These are phyloP conservation scores for Rhodotorula sp. DNA, from an alignment of 1,284 basidiomycete genomes.

Conservation along the genomic window DNA sequence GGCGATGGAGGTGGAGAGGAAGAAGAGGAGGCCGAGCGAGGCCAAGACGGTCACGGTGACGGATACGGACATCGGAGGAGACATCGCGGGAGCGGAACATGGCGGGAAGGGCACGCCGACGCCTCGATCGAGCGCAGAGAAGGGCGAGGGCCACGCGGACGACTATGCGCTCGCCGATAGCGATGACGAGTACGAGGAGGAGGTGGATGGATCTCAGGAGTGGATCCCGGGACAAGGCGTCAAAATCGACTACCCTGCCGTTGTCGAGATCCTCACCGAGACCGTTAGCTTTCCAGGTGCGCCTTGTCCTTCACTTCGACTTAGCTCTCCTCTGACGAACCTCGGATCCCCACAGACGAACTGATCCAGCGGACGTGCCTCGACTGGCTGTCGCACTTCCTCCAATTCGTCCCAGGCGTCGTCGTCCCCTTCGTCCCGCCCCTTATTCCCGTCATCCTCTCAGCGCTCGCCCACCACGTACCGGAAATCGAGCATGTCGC, in stretches of 20 bases:
- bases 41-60: conserved; percentile 21
- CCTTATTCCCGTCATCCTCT: conserved; percentile 86
- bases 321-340: conserved; percentile 1
- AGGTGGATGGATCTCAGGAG: conserved; percentile 53
- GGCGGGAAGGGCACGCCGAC: conserved; percentile 9
- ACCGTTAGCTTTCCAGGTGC: conserved; percentile 81
- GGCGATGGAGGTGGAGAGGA: conserved; percentile 16
- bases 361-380: conserved; percentile 57
- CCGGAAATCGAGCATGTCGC: conserved; percentile 86
- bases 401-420: conserved; percentile 82
- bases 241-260: conserved; percentile 82
- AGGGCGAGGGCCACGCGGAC: conserved; percentile 44
- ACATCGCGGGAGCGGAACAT: background rate
- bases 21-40: conserved; percentile 16
- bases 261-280: conserved; percentile 90
- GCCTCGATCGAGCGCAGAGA: background rate
- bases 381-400: conserved; percentile 88
- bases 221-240: conserved; percentile 95
- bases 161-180: conserved; percentile 34
- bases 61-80: background rate
- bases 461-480: conserved; percentile 89
- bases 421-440: conserved; percentile 93
- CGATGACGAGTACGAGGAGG: conserved; percentile 46
- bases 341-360: conserved; percentile 43
- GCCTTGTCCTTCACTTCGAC: conserved; percentile 43